Base-by-base conservation (phyloP, 371 early-diverging fungal species). In the Coemansia sp. region DNA sequence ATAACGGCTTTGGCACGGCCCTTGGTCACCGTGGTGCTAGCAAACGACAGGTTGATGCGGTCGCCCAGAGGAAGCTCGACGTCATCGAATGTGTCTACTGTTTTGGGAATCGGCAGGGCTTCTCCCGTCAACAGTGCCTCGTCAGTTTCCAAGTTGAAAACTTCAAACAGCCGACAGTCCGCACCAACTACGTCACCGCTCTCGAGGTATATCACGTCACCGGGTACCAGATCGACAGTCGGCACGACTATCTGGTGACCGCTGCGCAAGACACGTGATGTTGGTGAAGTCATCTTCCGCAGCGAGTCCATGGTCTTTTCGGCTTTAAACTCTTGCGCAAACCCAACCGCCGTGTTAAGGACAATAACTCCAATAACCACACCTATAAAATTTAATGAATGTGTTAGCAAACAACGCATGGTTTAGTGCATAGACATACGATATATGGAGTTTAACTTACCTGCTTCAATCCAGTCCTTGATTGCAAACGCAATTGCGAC, bases 91-190 rank as follows among this genome's bases (percentile, higher is more conserved):
- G 73, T 42, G 14, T 79, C 68, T 10, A 81, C 54, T 53, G 82
- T 81, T 69, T 94, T 94, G 39, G 82, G 63, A 5, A 90, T 85
- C 10, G 92, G 89, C 10, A 92, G 73, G 7, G 89, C 84, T 79
- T 95, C 95, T 56, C 95, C 95, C 0, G 95, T 95, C 42, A 93
- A 79, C 34, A 93, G 80, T n/a, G 91, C 87, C 75, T 94, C 95
- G 66, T 94, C 89, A 3, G 90, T 82, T 68, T 92, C 91, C 16
- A 93, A 81, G 64, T 94, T 92, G 21, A 92, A 86, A 14, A 86
- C 80, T 59, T 91, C 88, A 66, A 90, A 83, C n/a, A 95, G 78
- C 29, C 94, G 87, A 22, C 89, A 84, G 75, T 96, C 95, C 18
- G 95, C 97, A 16, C 90, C 90, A 39, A 95, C 86, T 8, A 89